Evolutionary conservation across 1,284 basidiomycete genomes (phyloP), one percentile per base, ranked within the genome.

Genomic region (Tremellales sp.): DNA sequence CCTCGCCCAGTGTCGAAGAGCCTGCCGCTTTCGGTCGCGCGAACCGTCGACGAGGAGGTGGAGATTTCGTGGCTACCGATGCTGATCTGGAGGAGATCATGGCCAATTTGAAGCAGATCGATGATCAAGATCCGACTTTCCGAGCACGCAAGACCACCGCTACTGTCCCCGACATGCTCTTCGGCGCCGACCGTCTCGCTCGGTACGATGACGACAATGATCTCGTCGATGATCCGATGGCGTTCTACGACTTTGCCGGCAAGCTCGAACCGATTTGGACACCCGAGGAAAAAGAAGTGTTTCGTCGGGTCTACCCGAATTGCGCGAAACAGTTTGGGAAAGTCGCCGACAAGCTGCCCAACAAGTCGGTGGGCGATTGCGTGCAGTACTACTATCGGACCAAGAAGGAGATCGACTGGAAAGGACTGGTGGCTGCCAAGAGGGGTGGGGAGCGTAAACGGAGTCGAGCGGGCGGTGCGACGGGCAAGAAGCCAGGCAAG

Each of bases 81-180:
- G 81, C 96, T 49, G 94, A 97, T 77, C 93, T 97, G 82, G 88
- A 97, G 65, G 91, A 93, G 74, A 93, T 97, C 65, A 85, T 97
- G 48, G 90, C 89, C 11, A 91, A 85, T 62, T 77, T 97, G 35
- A 92, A 91, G 42, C 89, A 86, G 59, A 89, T 93, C 56, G 93
- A 94, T 57, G 83, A 89, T 49, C 90, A 86, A 40, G 92, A 97
- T 72, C 91, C 93, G 0, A 88, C 83, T 58, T 82, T 87, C 58
- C 83, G 97, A 19, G 89, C 90, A 2, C 78, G 84, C 43, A 82
- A 84, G 56, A 97, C 96, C 50, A 81, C 91, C n/a, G 93, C 93
- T 15, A 81, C 76, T 21, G 86, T 94, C 37, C 94, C 94, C 1
- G 91, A 97, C 69, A 93, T 97, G 89, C 78, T 91, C 37, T 81